These are phyloP conservation scores for Carpinus fangiana DNA, from an alignment of 306 rosid species.

Conservation along the genomic window DNA sequence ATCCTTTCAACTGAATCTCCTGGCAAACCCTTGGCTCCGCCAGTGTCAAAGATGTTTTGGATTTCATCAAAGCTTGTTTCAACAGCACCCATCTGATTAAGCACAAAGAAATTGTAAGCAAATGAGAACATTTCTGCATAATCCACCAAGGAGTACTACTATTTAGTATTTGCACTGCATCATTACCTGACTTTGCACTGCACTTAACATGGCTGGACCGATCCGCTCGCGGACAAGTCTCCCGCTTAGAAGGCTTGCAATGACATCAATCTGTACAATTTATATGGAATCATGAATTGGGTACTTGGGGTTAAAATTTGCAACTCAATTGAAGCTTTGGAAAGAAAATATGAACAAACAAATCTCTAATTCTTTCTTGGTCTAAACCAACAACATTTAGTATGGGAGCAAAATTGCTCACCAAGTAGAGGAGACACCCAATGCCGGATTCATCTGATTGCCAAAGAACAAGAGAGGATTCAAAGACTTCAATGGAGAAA, in stretches of 20 bases:
- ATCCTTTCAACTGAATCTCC: slow-evolving; percentile 83
- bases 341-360: slow-evolving; percentile 5
- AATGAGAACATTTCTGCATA: slow-evolving; percentile 18
- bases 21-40: slow-evolving; percentile 82
- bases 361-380: not conserved
- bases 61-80: slow-evolving; percentile 85
- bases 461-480: slow-evolving; percentile 97
- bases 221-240: slow-evolving; percentile 96
- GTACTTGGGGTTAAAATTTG: not conserved
- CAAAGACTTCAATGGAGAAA: slow-evolving; percentile 97
- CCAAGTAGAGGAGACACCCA: slow-evolving; percentile 91
- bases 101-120: slow-evolving; percentile 29
- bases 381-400: slow-evolving; percentile 10
- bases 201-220: slow-evolving; percentile 98
- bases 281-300: slow-evolving; percentile 26
- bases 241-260: slow-evolving; percentile 93
- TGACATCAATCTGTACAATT: slow-evolving; percentile 81
- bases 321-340: slow-evolving; percentile 6
- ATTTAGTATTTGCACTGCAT: slow-evolving; percentile 14
- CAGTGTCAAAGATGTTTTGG: slow-evolving; percentile 80
- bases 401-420: slow-evolving; percentile 42
- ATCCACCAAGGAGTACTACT: not conserved
- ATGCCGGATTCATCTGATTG: slow-evolving; percentile 98
- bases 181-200: slow-evolving; percentile 97
- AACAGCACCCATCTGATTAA: slow-evolving; percentile 86